phyloP scores from a whole-genome alignment of 148 eudicot genomes.

The Oxyria digyna region DNA sequence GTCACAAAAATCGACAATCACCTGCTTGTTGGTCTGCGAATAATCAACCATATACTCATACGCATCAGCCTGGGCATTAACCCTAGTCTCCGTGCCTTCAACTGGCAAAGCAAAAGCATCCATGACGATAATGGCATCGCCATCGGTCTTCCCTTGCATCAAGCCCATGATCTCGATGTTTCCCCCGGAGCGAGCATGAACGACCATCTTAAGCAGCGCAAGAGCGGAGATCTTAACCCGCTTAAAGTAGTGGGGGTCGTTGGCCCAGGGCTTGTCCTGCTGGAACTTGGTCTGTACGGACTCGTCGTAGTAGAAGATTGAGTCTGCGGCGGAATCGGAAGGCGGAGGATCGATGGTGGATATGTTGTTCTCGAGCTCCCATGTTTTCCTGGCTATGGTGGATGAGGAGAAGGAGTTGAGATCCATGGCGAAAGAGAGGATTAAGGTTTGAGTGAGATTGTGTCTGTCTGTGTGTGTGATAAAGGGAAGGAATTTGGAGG shows the following conservation, averaged over 20 bases:
- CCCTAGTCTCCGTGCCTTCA: constrained; percentile 96
- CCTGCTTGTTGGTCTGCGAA: constrained; percentile 85
- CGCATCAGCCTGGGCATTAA: constrained; percentile 96
- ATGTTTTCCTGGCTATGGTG: constrained; percentile 63
- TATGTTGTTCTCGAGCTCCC: constrained; percentile 94
- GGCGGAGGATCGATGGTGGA: constrained; percentile 25
- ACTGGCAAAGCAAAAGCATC: constrained; percentile 96
- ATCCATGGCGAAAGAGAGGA: constrained; percentile 31
- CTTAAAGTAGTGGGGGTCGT: constrained; percentile 84
- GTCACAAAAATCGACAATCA: neutral
- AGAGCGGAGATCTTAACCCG: constrained; percentile 86
- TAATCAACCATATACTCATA: constrained; percentile 97
- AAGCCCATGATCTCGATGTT: constrained; percentile 88
- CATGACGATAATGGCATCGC: constrained; percentile 85
- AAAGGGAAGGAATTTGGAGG: too few relatives aligned
- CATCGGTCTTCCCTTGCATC: constrained; percentile 93
- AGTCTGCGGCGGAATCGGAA: constrained; percentile 36
- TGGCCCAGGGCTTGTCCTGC: constrained; percentile 73
- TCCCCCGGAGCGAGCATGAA: constrained; percentile 88
- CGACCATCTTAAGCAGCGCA: constrained; percentile 90
- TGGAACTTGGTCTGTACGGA: constrained; percentile 56
- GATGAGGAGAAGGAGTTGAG: constrained; percentile 35
- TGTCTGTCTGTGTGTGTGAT: too few relatives aligned
- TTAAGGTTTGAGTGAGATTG: too few relatives aligned
- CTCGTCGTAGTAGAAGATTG: constrained; percentile 80